Evolutionary conservation across 176 grass and related monocot genomes (phyloP), one percentile per base, ranked within the genome.

Genomic region (Guadua angustifolia): DNA sequence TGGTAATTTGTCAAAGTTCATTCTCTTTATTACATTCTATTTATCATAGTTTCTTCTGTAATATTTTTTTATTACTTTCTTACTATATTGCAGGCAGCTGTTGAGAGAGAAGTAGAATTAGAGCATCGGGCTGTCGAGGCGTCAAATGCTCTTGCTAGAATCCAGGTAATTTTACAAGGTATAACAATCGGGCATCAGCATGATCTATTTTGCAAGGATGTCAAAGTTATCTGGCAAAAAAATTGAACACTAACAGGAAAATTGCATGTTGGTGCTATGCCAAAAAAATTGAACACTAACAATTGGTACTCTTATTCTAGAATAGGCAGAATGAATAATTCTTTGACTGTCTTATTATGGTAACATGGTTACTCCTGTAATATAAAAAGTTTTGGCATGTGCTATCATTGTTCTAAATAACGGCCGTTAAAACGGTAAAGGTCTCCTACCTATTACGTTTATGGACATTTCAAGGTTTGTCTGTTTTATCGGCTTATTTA

Each of bases 141-240:
- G 72, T 99, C 96, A 78, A 99, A 94, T 88, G 96, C 96, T 82
- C 93, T 99, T 86, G 96, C 96, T 88, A 99, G 96, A 94, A 95
- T 96, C 66, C 97, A 99, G 93, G 97, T 99, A 96, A 86, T 86
- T 81, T 89, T 71, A 72, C 60, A 83, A 88, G 71, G 86, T 87
- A 71, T 79, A 82, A 75, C 49, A 84, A 52, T 84, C 66, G 46
- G 43, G 55, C 69, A 46, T 82, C 10, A 81, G 60, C 52, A 72
- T 91, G 53, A 19, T 79, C 22, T 74, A 51, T 67, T 61, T 44
- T 56, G 44, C 13, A 39, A 62, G 2, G 17, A 85, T 82, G 40
- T 42, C 55, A 43, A 83, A 77, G 38, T 66, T 84, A 65, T 45
- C 18, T 57, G 75, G 9, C 44, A 17, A 38, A 55, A 33, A 56